Percentiles rank a stretch among this genome's conserved stretches.
Evolutionary conservation across 1,139 yeast species (phyloP).

Genomic region (Candida tetrigidarum): DNA sequence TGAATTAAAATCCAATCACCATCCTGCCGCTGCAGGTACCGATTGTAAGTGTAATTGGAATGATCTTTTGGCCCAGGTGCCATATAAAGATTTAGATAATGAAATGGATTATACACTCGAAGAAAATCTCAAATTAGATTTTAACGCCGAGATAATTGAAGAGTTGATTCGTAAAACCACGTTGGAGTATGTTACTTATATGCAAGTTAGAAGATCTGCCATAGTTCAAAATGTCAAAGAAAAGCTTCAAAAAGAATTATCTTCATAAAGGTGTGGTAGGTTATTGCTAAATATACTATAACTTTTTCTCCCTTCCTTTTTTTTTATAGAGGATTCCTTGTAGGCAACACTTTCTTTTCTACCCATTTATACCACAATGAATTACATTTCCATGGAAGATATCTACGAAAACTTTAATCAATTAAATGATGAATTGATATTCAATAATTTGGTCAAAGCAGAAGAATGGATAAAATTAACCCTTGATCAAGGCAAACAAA

Average conservation of each 20-base stretch:
- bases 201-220: slow-evolving; percentile 3
- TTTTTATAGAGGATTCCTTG: neutral
- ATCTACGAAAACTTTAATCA: slow-evolving; percentile 2
- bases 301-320: neutral
- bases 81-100: neutral
- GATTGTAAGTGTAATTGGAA: too few species aligned
- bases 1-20: neutral
- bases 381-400: slow-evolving; percentile 2
- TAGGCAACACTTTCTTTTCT: too few species aligned
- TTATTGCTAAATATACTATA: neutral
- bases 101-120: neutral
- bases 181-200: neutral
- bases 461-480: slow-evolving; percentile 1
- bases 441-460: neutral
- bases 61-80: too few species aligned
- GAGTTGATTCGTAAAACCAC: neutral
- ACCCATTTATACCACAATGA: neutral
- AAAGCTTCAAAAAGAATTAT: neutral
- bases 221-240: slow-evolving; percentile 3
- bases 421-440: slow-evolving; percentile 3
- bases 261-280: neutral
- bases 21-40: too few species aligned
- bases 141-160: neutral
- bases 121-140: neutral
- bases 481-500: neutral